phyloP scores from a whole-genome alignment of 1,284 basidiomycete species.

The Cryptococcus depauperatus region DNA sequence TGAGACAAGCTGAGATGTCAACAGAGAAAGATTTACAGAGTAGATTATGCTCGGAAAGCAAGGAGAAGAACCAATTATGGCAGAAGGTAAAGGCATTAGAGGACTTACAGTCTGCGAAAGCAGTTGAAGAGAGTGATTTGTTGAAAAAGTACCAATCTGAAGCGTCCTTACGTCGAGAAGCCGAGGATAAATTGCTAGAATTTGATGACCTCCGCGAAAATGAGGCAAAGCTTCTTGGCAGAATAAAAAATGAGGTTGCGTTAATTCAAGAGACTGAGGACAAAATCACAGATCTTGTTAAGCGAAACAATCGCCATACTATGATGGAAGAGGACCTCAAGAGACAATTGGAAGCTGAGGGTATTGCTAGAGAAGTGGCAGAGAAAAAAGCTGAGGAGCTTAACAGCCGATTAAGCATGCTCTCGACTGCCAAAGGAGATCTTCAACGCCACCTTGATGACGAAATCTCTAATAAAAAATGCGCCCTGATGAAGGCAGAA shows the following conservation, averaged over 20 bases:
- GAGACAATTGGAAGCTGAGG: slow-evolving; percentile 1
- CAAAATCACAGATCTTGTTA: not conserved
- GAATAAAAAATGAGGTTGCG: not conserved
- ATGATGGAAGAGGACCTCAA: not conserved
- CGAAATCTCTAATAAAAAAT: not conserved
- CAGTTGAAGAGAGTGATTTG: not conserved
- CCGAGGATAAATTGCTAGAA: not conserved
- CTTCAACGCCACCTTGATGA: not conserved
- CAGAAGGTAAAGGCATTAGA: not conserved
- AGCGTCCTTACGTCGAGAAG: not conserved
- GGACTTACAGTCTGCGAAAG: not conserved
- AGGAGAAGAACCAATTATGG: not conserved
- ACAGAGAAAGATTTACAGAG: slow-evolving; percentile 1
- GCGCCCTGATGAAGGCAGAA: not conserved
- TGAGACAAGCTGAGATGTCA: slow-evolving; percentile 1
- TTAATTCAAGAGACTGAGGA: not conserved
- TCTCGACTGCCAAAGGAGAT: not conserved
- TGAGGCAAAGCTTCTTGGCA: not conserved
- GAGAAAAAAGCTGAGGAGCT: slow-evolving; percentile 4
- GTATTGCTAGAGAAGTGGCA: not conserved
- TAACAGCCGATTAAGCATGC: not conserved
- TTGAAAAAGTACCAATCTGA: not conserved
- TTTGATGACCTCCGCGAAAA: not conserved
- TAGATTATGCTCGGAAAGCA: not conserved
- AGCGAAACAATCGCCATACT: not conserved